Base-by-base conservation (phyloP, 768 basidiomycete genomes). In the Phanerodontia chrysosporium region DNA sequence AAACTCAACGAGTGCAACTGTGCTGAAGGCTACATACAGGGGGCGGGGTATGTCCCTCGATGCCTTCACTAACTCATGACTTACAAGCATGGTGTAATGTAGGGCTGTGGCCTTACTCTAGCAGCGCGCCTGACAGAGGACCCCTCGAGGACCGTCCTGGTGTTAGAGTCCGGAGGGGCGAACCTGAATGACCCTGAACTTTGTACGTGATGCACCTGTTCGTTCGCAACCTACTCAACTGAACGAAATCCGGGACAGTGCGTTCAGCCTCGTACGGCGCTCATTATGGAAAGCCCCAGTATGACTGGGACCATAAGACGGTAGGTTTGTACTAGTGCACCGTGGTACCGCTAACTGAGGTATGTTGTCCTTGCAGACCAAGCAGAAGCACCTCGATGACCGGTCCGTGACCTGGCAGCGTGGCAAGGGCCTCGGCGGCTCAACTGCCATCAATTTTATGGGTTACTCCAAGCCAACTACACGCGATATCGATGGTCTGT, bases 71-170 rank as follows among this genome's bases (percentile, higher is more conserved):
- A 12, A 42, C 16, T 42, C 39, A 18, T 35, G 32, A n/a, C 14
- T 49, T 32, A 22, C 10, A 21, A 6, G n/a, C 22, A 9, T 51
- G 25, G 45, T 42, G 51, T 45, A 5, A 29, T 30, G 8, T 21
- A 52, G 51, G 32, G 6, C 10, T 18, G 45, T 7, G 58, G 51
- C 2, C 60, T 77, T 22, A 72, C 73, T 13, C 63, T 78, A 29
- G 78, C 76, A 18, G 68, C 68, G 8, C 66, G 78, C 18, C 66
- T 80, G 36, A 62, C 69, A 9, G 72, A 75, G 53, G 73, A 59
- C 45, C 24, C 24, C 30, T 21, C 57, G 30, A 28, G 10, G 7
- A 24, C 58, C 12, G 58, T 55, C 13, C 30, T 27, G 13, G 52
- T 59, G 6, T 29, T 55, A 1, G 72, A 73, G 55, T 67, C 70